These are phyloP conservation scores for Torulaspora microellipsoides DNA, from an alignment of 805 yeast genomes.

Conservation along the genomic window DNA sequence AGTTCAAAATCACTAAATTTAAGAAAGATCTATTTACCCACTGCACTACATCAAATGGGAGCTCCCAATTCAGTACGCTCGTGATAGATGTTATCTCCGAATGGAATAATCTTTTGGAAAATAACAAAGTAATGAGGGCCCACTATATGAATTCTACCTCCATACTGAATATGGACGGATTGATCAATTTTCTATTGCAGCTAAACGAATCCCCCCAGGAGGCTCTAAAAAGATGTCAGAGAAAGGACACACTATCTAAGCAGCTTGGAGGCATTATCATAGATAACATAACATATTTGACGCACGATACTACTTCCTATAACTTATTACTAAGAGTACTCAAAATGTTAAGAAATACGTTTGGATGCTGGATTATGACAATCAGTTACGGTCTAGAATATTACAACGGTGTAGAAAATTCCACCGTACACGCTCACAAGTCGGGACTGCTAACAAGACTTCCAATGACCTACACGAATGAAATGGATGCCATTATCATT, in stretches of 20 bases:
- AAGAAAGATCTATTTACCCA: conserved; percentile 13
- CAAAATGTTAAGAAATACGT: conserved; percentile 17
- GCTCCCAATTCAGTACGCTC: conserved; percentile 9
- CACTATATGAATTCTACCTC: conserved; percentile 20
- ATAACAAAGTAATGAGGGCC: conserved; percentile 1
- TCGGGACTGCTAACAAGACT: conserved; percentile 17
- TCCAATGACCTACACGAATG: conserved; percentile 25
- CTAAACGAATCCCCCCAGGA: conserved; percentile 23
- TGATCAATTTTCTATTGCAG: conserved; percentile 21
- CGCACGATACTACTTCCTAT: conserved; percentile 17
- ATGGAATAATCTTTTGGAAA: conserved; percentile 14
- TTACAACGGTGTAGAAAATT: conserved; percentile 27
- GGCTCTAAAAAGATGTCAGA: conserved; percentile 23
- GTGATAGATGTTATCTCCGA: conserved; percentile 26
- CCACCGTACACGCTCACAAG: conserved; percentile 7
- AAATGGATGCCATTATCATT: conserved; percentile 24
- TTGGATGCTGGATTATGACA: conserved; percentile 31
- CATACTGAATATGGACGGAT: conserved; percentile 20
- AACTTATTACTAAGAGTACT: conserved; percentile 17
- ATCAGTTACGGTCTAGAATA: conserved; percentile 27
- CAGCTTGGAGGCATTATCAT: conserved; percentile 30
- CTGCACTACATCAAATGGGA: conserved; percentile 1
- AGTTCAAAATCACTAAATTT: conserved; percentile 18
- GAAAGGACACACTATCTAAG: conserved; percentile 5
- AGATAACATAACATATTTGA: conserved; percentile 31